Percentiles rank a stretch among this genome's conserved stretches.
phyloP scores from a whole-genome alignment of 371 early-diverging fungal genomes.

The Mortierella sp. region DNA sequence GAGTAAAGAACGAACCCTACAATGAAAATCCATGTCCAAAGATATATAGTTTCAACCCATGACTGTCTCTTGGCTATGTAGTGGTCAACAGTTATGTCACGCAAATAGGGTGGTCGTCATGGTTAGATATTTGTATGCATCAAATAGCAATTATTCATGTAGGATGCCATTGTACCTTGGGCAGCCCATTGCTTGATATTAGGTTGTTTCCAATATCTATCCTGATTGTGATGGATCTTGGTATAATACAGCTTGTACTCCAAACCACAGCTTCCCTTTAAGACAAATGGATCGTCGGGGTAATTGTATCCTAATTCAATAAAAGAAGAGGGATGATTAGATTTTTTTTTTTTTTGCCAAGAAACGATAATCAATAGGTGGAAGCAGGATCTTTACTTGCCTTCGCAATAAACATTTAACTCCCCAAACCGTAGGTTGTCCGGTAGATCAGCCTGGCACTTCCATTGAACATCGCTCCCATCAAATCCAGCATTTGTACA shows the following conservation, averaged over 20 bases:
- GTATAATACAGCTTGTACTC: constrained; percentile 65
- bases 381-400: constrained; percentile 4
- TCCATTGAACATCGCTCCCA: constrained; percentile 66
- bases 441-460: constrained; percentile 64
- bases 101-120: too few relatives aligned
- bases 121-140: too few relatives aligned
- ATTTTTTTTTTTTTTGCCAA: background rate
- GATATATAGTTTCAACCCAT: constrained; percentile 18
- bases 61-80: constrained; percentile 30
- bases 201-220: background rate
- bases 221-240: constrained; percentile 18
- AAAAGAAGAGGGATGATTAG: background rate
- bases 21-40: constrained; percentile 21
- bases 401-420: constrained; percentile 66
- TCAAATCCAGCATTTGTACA: constrained; percentile 57
- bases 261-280: constrained; percentile 69
- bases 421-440: constrained; percentile 60
- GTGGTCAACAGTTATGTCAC: background rate
- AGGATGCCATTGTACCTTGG: constrained; percentile 14
- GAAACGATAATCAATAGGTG: background rate
- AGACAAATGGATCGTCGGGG: constrained; percentile 66
- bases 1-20: constrained; percentile 26
- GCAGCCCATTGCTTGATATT: constrained; percentile 16
- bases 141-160: background rate
- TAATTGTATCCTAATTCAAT: constrained; percentile 55